These are phyloP conservation scores for Arxiozyma slooffiae DNA, from an alignment of 1,139 yeast genomes.

Conservation along the genomic window DNA sequence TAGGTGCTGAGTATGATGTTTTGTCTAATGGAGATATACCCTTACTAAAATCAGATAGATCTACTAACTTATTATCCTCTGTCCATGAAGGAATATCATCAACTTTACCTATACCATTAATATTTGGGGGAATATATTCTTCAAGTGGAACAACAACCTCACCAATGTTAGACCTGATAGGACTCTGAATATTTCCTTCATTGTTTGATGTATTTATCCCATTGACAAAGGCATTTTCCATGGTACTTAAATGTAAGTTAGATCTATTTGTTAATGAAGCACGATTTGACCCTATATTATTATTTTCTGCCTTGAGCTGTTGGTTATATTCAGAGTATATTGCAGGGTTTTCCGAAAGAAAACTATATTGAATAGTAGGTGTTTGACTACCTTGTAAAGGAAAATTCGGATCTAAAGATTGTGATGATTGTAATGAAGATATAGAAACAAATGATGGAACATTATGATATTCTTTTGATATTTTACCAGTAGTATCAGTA, in stretches of 20 bases:
- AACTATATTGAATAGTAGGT: conserved; percentile 9
- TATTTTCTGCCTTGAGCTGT: not conserved
- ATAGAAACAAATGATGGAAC: conserved; percentile 25
- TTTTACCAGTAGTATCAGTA: conserved; percentile 17
- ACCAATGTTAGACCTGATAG: conserved; percentile 33
- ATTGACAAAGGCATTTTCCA: conserved; percentile 9
- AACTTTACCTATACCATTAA: conserved; percentile 28
- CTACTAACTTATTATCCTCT: conserved; percentile 7
- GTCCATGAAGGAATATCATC: conserved; percentile 21
- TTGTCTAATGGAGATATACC: conserved; percentile 1
- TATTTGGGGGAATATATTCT: conserved; percentile 34
- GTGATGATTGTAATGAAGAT: conserved; percentile 27
- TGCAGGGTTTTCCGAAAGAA: conserved; percentile 7
- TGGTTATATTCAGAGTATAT: conserved; percentile 1
- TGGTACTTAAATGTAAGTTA: conserved; percentile 15
- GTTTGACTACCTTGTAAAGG: conserved; percentile 24
- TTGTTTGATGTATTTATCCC: conserved; percentile 27
- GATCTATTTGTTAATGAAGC: conserved; percentile 14
- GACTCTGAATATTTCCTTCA: conserved; percentile 22
- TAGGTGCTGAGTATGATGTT: not conserved
- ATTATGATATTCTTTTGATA: conserved; percentile 26
- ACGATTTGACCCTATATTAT: conserved; percentile 8
- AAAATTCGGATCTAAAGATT: conserved; percentile 25
- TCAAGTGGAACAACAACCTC: conserved; percentile 39
- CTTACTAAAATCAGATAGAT: conserved; percentile 4